phyloP scores from a whole-genome alignment of 2,329 filamentous ascomycete genomes.

The Tolypocladium guangdongense region DNA sequence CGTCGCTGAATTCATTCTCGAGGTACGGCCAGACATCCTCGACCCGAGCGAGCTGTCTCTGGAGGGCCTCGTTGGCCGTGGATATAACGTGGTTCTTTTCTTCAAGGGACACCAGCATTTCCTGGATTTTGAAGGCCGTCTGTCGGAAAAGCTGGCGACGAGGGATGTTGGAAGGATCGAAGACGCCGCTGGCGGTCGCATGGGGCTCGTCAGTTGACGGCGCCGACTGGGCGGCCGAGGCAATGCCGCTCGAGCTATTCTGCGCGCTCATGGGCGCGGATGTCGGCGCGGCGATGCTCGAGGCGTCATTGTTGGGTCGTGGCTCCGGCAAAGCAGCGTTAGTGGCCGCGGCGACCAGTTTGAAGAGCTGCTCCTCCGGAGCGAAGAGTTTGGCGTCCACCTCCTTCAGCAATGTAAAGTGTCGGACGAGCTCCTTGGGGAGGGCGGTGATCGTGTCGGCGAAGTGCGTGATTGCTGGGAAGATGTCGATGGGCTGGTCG shows the following conservation, averaged over 20 bases:
- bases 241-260: slow-evolving; percentile 33
- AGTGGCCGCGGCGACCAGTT: slow-evolving; percentile 57
- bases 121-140: slow-evolving; percentile 65
- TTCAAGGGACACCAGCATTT: slow-evolving; percentile 82
- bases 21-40: slow-evolving; percentile 82
- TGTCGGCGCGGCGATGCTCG: slow-evolving; percentile 27
- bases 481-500: slow-evolving; percentile 55
- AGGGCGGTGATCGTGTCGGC: slow-evolving; percentile 86
- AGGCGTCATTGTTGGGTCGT: slow-evolving; percentile 32
- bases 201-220: slow-evolving; percentile 32
- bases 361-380: slow-evolving; percentile 71
- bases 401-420: slow-evolving; percentile 93
- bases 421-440: slow-evolving; percentile 87
- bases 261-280: slow-evolving; percentile 39
- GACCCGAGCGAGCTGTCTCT: slow-evolving; percentile 73
- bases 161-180: slow-evolving; percentile 47
- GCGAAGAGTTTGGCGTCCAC: slow-evolving; percentile 94
- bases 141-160: slow-evolving; percentile 68
- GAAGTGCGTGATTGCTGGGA: slow-evolving; percentile 62
- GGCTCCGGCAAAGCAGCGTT: slow-evolving; percentile 36
- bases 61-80: slow-evolving; percentile 81
- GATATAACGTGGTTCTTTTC: slow-evolving; percentile 97
- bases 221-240: slow-evolving; percentile 21
- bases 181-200: slow-evolving; percentile 30
- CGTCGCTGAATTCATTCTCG: slow-evolving; percentile 82